Evolutionary conservation across 345 rosid genomes (phyloP), one percentile per base, ranked within the genome.

Genomic region (Citrus sp.): DNA sequence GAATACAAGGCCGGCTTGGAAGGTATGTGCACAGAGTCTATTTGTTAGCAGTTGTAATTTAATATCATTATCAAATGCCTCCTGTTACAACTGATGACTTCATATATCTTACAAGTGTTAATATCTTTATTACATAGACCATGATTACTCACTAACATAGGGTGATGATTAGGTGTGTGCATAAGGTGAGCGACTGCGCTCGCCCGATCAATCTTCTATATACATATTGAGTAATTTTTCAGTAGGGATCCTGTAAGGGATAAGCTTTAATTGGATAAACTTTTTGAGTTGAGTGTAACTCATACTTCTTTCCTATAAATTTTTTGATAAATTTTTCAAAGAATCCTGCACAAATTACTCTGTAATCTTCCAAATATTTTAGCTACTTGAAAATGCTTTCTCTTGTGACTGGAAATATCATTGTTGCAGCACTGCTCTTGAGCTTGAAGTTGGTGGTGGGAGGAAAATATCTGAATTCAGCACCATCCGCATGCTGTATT

Each of bases 401-500:
- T 76, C 34, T 70, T n/a, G 27, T 80, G 80, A 74, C 63, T 25
- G 38, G 32, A 66, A 35, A 6, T 78, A 54, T 74, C 77, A 40
- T 77, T 78, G 35, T 72, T 86, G 79, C 91, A 97, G 98, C 84
- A 83, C 88, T 85, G 89, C 92, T 76, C 83, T 97, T 79, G 97
- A 94, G 91, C 67, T 97, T 82, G 99, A 94, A 85, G 78, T 93
- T 66, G 98, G 99, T 64, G 98, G 97, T 55, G 98, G 98, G 80
- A 90, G 99, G 82, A 92, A 97, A 87, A 60, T 94, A 72, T 94
- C 96, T 6, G 89, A 91, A 74, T 93, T 94, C 85, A 93, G 97
- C 83, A 89, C 94, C 13, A 86, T 93, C 61, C 90, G 98, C 78
- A 85, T 88, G 91, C 73, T 92, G 85, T 97, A 91, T 83, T 80